phyloP scores from a whole-genome alignment of 768 basidiomycete genomes.

The Suillus cothurnatus region DNA sequence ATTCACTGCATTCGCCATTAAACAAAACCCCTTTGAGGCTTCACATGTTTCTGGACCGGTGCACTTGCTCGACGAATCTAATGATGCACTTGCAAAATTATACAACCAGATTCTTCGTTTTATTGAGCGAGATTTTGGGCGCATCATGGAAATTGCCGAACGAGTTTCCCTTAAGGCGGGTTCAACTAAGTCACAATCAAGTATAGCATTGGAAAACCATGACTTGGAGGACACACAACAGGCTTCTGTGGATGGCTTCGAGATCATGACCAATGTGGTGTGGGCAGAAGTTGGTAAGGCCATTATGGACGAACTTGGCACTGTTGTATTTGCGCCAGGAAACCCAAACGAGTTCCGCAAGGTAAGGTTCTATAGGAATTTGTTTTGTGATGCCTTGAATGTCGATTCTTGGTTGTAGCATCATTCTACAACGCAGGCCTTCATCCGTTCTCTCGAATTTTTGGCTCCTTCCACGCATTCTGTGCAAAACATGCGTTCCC shows the following conservation, averaged over 20 bases:
- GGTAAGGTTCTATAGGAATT: slow-evolving; percentile 40
- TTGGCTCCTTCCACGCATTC: slow-evolving; percentile 76
- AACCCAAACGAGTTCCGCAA: slow-evolving; percentile 88
- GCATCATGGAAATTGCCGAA: slow-evolving; percentile 79
- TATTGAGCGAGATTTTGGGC: slow-evolving; percentile 70
- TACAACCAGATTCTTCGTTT: slow-evolving; percentile 85
- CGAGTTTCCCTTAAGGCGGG: slow-evolving; percentile 55
- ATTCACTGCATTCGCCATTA: slow-evolving; percentile 48
- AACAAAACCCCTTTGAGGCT: slow-evolving; percentile 41
- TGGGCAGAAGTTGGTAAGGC: slow-evolving; percentile 84
- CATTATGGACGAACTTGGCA: slow-evolving; percentile 84
- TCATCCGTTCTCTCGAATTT: slow-evolving; percentile 79
- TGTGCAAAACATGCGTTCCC: slow-evolving; percentile 70
- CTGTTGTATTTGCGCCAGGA: slow-evolving; percentile 86
- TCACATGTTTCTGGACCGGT: slow-evolving; percentile 37
- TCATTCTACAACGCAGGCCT: slow-evolving; percentile 81
- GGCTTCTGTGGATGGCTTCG: slow-evolving; percentile 51
- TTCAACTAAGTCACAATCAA: slow-evolving; percentile 24
- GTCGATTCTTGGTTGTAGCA: slow-evolving; percentile 50
- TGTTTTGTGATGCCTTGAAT: not conserved
- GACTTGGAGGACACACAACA: slow-evolving; percentile 11
- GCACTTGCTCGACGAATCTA: slow-evolving; percentile 63
- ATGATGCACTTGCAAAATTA: slow-evolving; percentile 70
- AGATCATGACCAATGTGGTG: slow-evolving; percentile 85
- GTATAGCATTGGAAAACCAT: slow-evolving; percentile 7